Conservation (phyloP, 345 rosid species). For the Eucalyptus cladocalyx region DNA sequence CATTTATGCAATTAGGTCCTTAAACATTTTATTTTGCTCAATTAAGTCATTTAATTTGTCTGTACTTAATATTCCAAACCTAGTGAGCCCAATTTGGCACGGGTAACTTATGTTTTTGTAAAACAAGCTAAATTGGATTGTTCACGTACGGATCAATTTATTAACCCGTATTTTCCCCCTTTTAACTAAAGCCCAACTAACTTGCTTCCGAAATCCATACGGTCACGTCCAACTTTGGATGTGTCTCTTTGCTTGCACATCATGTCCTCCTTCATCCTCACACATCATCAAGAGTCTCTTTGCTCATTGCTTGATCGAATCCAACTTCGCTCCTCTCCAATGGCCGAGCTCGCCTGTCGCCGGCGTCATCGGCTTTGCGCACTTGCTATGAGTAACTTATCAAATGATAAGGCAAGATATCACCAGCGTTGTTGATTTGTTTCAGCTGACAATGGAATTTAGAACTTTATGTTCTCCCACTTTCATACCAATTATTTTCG, state of each 20-base stretch:
- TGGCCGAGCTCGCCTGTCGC: not conserved
- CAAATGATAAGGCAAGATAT: not conserved
- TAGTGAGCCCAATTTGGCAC: not conserved
- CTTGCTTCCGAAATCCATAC: too few species aligned
- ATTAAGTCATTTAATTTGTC: not conserved
- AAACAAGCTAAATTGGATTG: not conserved
- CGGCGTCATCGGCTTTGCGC: not conserved
- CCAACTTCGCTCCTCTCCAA: too few species aligned
- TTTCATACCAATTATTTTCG: not conserved
- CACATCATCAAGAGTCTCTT: not conserved
- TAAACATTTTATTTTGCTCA: not conserved
- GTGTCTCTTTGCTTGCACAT: accelerated
- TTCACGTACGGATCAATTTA: accelerated
- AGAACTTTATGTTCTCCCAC: not conserved
- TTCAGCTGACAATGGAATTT: not conserved
- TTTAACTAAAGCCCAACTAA: not conserved
- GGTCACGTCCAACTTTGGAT: accelerated
- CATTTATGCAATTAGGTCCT: not conserved
- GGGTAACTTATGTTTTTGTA: not conserved
- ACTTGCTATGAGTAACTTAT: not conserved
- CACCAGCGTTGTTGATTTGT: not conserved
- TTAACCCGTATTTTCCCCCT: too few species aligned
- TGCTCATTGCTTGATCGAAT: not conserved
- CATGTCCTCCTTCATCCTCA: not conserved
- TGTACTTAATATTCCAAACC: not conserved